phyloP scores from a whole-genome alignment of 371 early-diverging fungal genomes.

The Haplosporangium sp. region DNA sequence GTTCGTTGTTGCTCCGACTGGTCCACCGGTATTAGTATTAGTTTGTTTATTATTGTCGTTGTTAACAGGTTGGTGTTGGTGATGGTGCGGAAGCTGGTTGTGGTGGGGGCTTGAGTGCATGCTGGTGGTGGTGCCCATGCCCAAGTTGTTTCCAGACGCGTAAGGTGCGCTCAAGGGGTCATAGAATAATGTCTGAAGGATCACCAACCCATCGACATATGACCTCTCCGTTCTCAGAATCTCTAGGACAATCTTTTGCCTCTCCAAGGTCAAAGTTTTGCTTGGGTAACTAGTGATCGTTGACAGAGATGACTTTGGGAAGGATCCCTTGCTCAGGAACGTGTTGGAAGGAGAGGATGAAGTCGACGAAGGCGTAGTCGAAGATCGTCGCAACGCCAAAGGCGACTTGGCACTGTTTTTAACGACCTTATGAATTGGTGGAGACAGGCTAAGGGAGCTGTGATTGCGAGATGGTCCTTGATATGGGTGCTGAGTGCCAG shows the following conservation, averaged over 20 bases:
- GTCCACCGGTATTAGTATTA: constrained; percentile 6
- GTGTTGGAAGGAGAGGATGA: constrained; percentile 31
- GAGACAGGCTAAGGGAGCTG: not conserved
- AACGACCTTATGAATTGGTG: constrained; percentile 31
- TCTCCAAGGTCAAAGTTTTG: constrained; percentile 52
- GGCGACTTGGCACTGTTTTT: constrained; percentile 42
- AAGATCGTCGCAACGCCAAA: constrained; percentile 32
- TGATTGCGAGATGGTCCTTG: constrained; percentile 6
- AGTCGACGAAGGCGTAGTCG: constrained; percentile 26
- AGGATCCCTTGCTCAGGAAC: constrained; percentile 23
- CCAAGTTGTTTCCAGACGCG: constrained; percentile 13
- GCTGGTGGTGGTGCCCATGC: constrained; percentile 37
- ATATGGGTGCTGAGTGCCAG: not conserved
- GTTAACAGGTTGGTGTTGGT: constrained; percentile 1
- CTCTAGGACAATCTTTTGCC: constrained; percentile 73
- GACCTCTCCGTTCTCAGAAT: constrained; percentile 81
- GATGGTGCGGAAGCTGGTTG: not conserved
- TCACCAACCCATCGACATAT: constrained; percentile 75
- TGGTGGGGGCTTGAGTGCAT: not conserved
- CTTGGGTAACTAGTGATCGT: constrained; percentile 16
- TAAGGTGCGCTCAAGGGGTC: constrained; percentile 53
- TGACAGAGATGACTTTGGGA: constrained; percentile 39
- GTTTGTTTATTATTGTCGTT: constrained; percentile 8
- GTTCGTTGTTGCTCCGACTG: constrained; percentile 7
- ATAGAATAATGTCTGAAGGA: constrained; percentile 65